These are phyloP conservation scores for Vitis amurensis DNA, from an alignment of 164 flowering plant genomes.

Conservation along the genomic window DNA sequence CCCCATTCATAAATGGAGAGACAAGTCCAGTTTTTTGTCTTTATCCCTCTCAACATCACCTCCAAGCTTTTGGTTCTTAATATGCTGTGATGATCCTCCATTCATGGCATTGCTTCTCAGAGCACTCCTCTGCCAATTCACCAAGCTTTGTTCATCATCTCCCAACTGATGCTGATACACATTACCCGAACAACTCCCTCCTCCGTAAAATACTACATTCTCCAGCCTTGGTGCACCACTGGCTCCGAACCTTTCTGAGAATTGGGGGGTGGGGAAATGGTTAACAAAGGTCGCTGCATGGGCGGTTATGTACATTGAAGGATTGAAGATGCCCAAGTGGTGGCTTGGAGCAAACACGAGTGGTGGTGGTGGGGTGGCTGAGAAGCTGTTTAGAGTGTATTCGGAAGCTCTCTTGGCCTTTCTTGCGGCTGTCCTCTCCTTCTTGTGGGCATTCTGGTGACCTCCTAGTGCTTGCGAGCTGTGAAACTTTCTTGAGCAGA, in stretches of 20 bases:
- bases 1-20: conserved; percentile 45
- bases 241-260: conserved; percentile 44
- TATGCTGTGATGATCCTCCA: conserved; percentile 1
- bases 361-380: conserved; percentile 32
- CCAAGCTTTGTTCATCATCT: conserved; percentile 37
- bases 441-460: conserved; percentile 94
- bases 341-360: conserved; percentile 45
- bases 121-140: conserved; percentile 50
- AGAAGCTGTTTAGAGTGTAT: conserved; percentile 23
- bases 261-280: conserved; percentile 19
- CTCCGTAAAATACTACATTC: conserved; percentile 26
- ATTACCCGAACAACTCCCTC: conserved; percentile 24
- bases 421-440: conserved; percentile 75
- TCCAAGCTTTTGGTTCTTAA: conserved; percentile 12
- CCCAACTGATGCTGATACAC: conserved; percentile 15
- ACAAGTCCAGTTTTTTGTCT: conserved; percentile 45
- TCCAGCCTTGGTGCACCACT: conserved; percentile 54
- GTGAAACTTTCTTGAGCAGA: conserved; percentile 81
- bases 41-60: conserved; percentile 13
- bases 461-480: conserved; percentile 96
- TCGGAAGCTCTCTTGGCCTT: conserved; percentile 64
- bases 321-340: conserved; percentile 34
- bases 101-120: conserved; percentile 11
- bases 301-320: conserved; percentile 52
- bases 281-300: conserved; percentile 47